phyloP scores from a whole-genome alignment of 192 early-diverging fungal species.

The Chytriomyces sp. region DNA sequence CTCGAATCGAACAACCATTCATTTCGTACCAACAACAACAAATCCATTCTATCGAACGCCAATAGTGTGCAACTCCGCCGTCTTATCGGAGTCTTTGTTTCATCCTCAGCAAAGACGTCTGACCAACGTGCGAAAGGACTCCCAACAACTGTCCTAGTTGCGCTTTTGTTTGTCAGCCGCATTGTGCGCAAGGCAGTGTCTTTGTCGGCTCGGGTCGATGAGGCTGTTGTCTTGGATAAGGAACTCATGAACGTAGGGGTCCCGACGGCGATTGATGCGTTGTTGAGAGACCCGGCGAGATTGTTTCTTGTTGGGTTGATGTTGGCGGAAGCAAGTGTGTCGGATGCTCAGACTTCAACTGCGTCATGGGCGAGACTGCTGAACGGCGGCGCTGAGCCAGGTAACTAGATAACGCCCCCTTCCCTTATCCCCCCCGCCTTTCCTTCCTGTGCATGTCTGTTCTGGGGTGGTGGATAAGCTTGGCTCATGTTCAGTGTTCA shows the following conservation, averaged over 20 bases:
- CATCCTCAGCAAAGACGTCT: not conserved
- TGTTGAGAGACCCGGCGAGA: not conserved
- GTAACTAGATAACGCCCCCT: too few relatives aligned
- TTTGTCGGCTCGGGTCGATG: too few relatives aligned
- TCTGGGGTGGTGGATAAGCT: too few relatives aligned
- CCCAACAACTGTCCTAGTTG: conserved; percentile 1
- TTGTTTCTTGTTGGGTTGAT: conserved; percentile 11
- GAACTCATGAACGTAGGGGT: not conserved
- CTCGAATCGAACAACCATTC: too few relatives aligned
- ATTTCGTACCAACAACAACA: too few relatives aligned
- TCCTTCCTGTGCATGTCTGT: too few relatives aligned
- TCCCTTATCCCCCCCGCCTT: too few relatives aligned
- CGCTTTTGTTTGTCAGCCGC: not conserved
- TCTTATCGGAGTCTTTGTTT: conserved; percentile 5
- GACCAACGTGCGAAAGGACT: not conserved
- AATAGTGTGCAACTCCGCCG: not conserved
- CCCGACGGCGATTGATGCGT: not conserved
- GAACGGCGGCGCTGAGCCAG: too few relatives aligned
- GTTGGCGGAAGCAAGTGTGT: conserved; percentile 11
- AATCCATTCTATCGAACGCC: not conserved
- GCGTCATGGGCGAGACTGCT: conserved; percentile 8
- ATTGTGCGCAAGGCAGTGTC: not conserved
- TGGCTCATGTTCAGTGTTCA: too few relatives aligned
- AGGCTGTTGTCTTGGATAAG: not conserved
- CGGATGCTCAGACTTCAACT: not conserved